Conservation (phyloP, 2,329 filamentous ascomycete genomes). For the Botryosphaeria dothidea region DNA sequence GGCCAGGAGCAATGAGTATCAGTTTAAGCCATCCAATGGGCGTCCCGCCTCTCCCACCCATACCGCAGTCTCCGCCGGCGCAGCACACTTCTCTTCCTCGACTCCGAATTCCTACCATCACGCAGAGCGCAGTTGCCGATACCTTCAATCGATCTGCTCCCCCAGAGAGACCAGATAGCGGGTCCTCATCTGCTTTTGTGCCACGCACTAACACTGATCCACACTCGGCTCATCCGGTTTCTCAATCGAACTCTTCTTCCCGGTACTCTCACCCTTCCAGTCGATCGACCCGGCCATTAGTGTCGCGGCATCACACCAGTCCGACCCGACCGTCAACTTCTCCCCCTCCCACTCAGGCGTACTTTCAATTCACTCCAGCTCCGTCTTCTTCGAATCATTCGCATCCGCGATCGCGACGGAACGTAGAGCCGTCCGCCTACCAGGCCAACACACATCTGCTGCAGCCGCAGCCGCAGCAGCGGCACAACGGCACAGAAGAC, state of each 20-base stretch:
- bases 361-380: not conserved
- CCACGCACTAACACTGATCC: not conserved
- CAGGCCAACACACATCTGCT: not conserved
- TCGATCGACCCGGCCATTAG: not conserved
- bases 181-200: not conserved
- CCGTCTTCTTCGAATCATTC: not conserved
- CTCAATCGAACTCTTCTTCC: not conserved
- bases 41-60: not conserved
- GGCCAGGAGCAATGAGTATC: slow-evolving; percentile 34
- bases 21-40: slow-evolving; percentile 29
- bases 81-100: slow-evolving; percentile 15
- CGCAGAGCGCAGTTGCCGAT: not conserved
- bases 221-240: not conserved
- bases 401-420: not conserved
- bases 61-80: slow-evolving; percentile 15
- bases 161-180: not conserved
- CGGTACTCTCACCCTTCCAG: not conserved
- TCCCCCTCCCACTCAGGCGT: not conserved
- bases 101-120: slow-evolving; percentile 9
- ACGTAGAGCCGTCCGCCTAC: not conserved
- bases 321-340: slow-evolving; percentile 10
- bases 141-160: slow-evolving; percentile 5
- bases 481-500: not conserved
- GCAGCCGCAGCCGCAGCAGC: not conserved
- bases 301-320: slow-evolving; percentile 2